phyloP scores from a whole-genome alignment of 352 stramenopile genomes.

The Aphanomyces stellatus region DNA sequence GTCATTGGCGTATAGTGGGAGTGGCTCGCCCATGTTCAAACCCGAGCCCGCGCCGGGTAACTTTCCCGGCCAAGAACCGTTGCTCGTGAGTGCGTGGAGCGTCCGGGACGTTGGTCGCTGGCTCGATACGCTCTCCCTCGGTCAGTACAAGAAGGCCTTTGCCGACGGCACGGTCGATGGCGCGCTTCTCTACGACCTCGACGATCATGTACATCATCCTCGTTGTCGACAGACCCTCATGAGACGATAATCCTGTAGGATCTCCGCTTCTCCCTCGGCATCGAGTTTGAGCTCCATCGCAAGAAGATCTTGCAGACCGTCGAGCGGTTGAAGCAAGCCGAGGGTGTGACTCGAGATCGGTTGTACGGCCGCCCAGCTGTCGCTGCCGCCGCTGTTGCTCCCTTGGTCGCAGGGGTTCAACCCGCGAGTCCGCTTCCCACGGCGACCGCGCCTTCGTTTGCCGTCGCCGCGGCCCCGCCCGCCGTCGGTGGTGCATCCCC shows the following conservation, averaged over 20 bases:
- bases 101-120: slow-evolving; percentile 84
- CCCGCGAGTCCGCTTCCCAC: neutral
- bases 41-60: slow-evolving; percentile 36
- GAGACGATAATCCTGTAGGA: slow-evolving; percentile 53
- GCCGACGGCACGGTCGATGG: slow-evolving; percentile 83
- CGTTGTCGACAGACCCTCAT: too few relatives aligned
- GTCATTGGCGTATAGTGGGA: too few relatives aligned
- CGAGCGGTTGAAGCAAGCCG: slow-evolving; percentile 48
- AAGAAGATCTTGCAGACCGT: slow-evolving; percentile 94
- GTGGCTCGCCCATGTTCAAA: slow-evolving; percentile 25
- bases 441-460: too few relatives aligned
- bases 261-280: slow-evolving; percentile 89
- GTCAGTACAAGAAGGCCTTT: slow-evolving; percentile 87
- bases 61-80: slow-evolving; percentile 53
- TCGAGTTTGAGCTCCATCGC: slow-evolving; percentile 91
- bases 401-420: too few relatives aligned
- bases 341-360: slow-evolving; percentile 37
- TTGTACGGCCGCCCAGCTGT: slow-evolving; percentile 27
- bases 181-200: slow-evolving; percentile 83
- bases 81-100: slow-evolving; percentile 71
- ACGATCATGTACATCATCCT: slow-evolving; percentile 28
- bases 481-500: neutral
- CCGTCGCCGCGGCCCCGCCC: neutral
- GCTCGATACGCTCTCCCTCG: slow-evolving; percentile 83
- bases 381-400: neutral